Base-by-base conservation (phyloP, 495 filamentous ascomycete genomes). In the Penicillium arizonense region DNA sequence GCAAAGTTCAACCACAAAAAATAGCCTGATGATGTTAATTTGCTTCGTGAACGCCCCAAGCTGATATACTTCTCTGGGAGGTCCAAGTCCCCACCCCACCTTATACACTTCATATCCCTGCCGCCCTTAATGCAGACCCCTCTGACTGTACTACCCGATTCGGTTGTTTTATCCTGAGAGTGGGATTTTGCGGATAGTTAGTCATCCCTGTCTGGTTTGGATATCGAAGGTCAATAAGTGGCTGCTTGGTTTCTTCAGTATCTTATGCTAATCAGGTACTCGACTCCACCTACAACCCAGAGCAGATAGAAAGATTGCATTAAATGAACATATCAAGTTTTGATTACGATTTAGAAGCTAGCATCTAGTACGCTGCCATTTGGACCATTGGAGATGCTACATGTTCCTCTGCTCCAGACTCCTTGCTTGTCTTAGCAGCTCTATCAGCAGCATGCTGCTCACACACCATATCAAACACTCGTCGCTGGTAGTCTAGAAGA, bases 381-480 rank as follows among this genome's bases (percentile, higher is more conserved):
- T 64, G 48, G 1, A 69, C 57, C 18, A 46, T 40, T 20, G 49
- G 42, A 26, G 53, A 41, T 24, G 37, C 44, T 28, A n/a, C 30
- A 10, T 53, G 55, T n/a, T 54, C 53, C 32, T 58, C 50, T n/a
- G 50, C 23, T 30, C 21, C 53, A 12, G 50, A 26, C 11, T 44
- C 44, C 5, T 55, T 44, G 30, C 10, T 34, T 13, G 30, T 28
- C 30, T 58, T 57, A 18, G 39, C 52, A 14, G 45, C 42, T 28
- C 67, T 67, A 36, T 77, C 76, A 8, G 49, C 47, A 20, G 72
- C 68, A 59, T 79, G 74, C 58, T 79, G 77, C 52, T 73, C 65
- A 33, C 72, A 71, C 3, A 84, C 80, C 40, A 78, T 65, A 11
- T 82, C 73, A 46, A 79, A 78, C 2, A 84, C 78, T 1, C 74